Evolutionary conservation across 352 stramenopile species (phyloP).

Genomic region (Saprolegnia diclina): DNA sequence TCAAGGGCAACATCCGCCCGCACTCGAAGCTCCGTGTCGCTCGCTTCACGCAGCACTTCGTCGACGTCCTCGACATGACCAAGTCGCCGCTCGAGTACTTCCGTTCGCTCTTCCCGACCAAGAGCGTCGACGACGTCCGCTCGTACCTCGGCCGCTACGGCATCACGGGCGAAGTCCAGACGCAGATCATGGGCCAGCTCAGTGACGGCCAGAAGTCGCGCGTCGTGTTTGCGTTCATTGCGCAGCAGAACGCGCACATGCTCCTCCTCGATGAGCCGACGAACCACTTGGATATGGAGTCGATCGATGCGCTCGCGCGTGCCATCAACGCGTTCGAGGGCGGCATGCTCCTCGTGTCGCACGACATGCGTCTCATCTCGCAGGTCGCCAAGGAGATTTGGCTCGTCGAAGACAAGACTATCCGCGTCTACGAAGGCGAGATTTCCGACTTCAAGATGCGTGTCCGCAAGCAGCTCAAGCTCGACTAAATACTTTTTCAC

Average conservation of each 20-base stretch:
- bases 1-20: slow-evolving; percentile 91
- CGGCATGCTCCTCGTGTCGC: slow-evolving; percentile 96
- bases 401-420: slow-evolving; percentile 96
- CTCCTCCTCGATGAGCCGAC: slow-evolving; percentile 87
- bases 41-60: slow-evolving; percentile 98
- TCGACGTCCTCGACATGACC: slow-evolving; percentile 95
- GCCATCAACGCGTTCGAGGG: slow-evolving; percentile 98
- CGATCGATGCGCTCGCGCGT: slow-evolving; percentile 96
- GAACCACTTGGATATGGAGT: slow-evolving; percentile 91
- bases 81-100: slow-evolving; percentile 97
- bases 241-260: slow-evolving; percentile 96
- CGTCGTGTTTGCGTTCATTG: slow-evolving; percentile 98
- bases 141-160: slow-evolving; percentile 96
- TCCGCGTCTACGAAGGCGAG: slow-evolving; percentile 95
- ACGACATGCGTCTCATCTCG: slow-evolving; percentile 98
- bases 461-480: slow-evolving; percentile 81
- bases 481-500: slow-evolving; percentile 28
- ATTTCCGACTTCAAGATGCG: slow-evolving; percentile 98
- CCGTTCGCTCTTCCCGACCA: slow-evolving; percentile 87
- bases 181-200: slow-evolving; percentile 94
- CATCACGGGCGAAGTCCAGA: slow-evolving; percentile 93
- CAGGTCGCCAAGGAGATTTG: slow-evolving; percentile 99
- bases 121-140: slow-evolving; percentile 91
- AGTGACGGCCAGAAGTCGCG: slow-evolving; percentile 96
- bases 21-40: slow-evolving; percentile 95